Percentiles rank a stretch among this genome's conserved stretches.
Evolutionary conservation across 345 rosid genomes (phyloP).

Genomic region (Bruguiera parviflora): DNA sequence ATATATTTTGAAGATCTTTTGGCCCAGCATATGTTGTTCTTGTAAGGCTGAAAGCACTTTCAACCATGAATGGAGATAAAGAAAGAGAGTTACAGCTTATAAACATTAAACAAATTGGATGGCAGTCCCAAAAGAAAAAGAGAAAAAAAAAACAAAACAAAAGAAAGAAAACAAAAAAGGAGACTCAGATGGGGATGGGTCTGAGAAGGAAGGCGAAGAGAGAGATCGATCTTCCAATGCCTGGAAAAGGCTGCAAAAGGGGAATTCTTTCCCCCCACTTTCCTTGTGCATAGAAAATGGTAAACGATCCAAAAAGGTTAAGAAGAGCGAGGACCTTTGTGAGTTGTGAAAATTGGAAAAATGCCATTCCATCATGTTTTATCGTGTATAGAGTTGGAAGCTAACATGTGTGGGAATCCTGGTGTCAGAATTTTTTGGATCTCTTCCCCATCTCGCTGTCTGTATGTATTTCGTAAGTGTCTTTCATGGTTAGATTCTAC

Average conservation of each 20-base stretch:
- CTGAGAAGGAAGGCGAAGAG: neutral
- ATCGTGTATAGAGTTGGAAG: slow-evolving; percentile 35
- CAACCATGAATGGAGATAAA: no score
- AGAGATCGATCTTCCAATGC: slow-evolving; percentile 20
- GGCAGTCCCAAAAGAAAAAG: neutral
- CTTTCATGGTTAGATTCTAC: slow-evolving; percentile 27
- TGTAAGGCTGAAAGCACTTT: no score
- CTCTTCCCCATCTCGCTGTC: slow-evolving; percentile 3
- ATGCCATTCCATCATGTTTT: slow-evolving; percentile 11
- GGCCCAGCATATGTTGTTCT: no score
- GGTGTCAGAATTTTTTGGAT: slow-evolving; percentile 26
- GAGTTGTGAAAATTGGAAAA: slow-evolving; percentile 21
- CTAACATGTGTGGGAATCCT: slow-evolving; percentile 35
- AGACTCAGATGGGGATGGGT: neutral
- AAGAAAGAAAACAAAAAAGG: neutral
- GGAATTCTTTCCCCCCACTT: slow-evolving; percentile 1
- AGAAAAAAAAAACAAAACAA: no score
- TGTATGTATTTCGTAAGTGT: slow-evolving; percentile 13
- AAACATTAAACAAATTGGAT: no score
- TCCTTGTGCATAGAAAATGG: slow-evolving; percentile 32
- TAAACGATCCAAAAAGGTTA: slow-evolving; percentile 9
- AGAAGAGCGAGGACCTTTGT: neutral
- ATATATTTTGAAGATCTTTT: no score
- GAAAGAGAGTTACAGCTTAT: no score
- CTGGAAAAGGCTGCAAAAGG: slow-evolving; percentile 32